Conservation (phyloP, 2,329 filamentous ascomycete species). For the Fusarium abutilonis region DNA sequence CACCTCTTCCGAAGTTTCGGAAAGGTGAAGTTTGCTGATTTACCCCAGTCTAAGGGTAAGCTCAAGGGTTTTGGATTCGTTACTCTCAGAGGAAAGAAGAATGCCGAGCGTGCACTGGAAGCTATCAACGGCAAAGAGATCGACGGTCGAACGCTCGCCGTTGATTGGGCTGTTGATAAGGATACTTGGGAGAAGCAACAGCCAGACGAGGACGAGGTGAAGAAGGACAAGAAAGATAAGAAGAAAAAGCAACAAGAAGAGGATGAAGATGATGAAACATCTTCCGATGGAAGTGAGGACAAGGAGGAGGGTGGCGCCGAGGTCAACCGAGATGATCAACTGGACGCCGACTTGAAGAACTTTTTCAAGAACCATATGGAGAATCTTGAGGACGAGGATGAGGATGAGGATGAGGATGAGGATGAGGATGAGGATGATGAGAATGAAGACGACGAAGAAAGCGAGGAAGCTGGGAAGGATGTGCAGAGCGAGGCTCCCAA, state of each 20-base stretch:
- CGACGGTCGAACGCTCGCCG: conserved; percentile 86
- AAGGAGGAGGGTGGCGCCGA: conserved; percentile 49
- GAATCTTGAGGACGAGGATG: conserved; percentile 67
- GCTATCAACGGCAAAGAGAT: conserved; percentile 89
- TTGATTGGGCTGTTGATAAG: conserved; percentile 98
- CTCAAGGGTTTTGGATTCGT: conserved; percentile 94
- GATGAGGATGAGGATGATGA: conserved; percentile 61
- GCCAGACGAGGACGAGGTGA: conserved; percentile 50
- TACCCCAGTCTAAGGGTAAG: conserved; percentile 80
- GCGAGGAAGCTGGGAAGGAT: conserved; percentile 57
- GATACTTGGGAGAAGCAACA: conserved; percentile 79
- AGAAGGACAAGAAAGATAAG: conserved; percentile 51
- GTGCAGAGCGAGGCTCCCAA: conserved; percentile 46
- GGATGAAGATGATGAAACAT: conserved; percentile 49
- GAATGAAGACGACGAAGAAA: conserved; percentile 49
- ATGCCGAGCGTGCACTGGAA: conserved; percentile 88
- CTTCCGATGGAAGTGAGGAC: conserved; percentile 28
- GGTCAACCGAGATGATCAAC: conserved; percentile 54
- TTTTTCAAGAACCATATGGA: conserved; percentile 68
- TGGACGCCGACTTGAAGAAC: conserved; percentile 60
- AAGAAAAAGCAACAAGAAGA: conserved; percentile 55
- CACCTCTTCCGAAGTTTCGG: conserved; percentile 87
- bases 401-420: conserved; percentile 61
- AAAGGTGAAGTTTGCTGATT: conserved; percentile 86
- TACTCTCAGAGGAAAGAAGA: conserved; percentile 85